These are phyloP conservation scores for Polyporus arcularius DNA, from an alignment of 768 basidiomycete species.

Conservation along the genomic window DNA sequence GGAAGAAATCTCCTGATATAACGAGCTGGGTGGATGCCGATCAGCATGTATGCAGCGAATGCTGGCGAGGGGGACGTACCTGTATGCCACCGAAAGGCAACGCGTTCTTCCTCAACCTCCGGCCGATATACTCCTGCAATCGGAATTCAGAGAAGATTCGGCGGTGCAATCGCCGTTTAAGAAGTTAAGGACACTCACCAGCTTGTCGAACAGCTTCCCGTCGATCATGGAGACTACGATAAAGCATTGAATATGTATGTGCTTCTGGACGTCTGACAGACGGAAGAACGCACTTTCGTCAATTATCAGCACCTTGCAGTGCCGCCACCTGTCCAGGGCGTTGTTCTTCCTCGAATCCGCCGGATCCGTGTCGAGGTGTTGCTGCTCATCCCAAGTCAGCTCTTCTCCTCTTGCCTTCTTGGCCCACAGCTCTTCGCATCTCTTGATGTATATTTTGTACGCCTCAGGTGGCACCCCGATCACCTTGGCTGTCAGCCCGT, in stretches of 20 bases:
- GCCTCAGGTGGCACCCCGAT: conserved; percentile 36
- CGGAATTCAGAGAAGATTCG: neutral
- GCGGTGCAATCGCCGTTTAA: conserved; percentile 13
- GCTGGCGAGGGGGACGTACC: conserved; percentile 36
- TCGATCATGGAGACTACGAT: conserved; percentile 86
- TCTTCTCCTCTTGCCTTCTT: neutral
- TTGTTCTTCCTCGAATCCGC: conserved; percentile 3
- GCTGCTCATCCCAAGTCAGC: neutral
- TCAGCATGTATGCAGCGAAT: neutral
- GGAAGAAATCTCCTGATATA: conserved; percentile 88
- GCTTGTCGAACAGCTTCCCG: conserved; percentile 76
- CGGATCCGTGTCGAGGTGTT: neutral
- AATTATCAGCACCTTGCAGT: conserved; percentile 68
- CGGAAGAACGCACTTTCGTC: conserved; percentile 68
- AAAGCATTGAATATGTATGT: neutral
- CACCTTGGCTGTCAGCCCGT: conserved; percentile 57
- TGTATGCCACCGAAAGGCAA: conserved; percentile 87
- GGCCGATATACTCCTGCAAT: conserved; percentile 63
- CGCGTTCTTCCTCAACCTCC: conserved; percentile 49
- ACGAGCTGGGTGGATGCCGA: conserved; percentile 45
- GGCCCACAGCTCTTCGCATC: neutral
- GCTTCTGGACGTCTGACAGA: neutral
- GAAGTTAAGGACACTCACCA: conserved; percentile 43
- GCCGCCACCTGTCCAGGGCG: conserved; percentile 62
- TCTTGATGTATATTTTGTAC: conserved; percentile 7